These are phyloP conservation scores for Euphorbia tirucalli DNA, from an alignment of 345 rosid species.

Conservation along the genomic window DNA sequence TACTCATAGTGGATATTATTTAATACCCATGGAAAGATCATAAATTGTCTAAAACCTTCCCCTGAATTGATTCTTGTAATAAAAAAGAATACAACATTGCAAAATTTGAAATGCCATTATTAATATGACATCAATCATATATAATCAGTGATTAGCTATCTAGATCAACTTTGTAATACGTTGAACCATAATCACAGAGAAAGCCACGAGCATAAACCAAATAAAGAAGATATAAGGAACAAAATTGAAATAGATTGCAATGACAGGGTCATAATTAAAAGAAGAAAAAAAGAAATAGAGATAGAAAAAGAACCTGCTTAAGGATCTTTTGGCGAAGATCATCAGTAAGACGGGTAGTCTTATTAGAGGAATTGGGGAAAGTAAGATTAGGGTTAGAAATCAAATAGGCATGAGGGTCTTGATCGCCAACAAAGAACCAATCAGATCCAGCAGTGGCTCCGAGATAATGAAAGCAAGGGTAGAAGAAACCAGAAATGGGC, in stretches of 20 bases:
- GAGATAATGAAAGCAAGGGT: conserved; percentile 63
- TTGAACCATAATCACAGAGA: not conserved
- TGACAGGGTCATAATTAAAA: too few species aligned
- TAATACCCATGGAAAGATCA: not conserved
- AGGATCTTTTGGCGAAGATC: conserved; percentile 80
- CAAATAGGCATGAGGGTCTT: conserved; percentile 51
- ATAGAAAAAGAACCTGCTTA: conserved; percentile 58
- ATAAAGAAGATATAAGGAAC: not conserved
- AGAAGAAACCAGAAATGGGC: conserved; percentile 60
- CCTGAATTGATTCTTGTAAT: not conserved
- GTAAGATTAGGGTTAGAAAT: conserved; percentile 46
- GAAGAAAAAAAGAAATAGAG: not conserved
- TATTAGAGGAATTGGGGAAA: conserved; percentile 43
- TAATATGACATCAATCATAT: too few species aligned
- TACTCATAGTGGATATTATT: not conserved
- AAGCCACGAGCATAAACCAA: not conserved
- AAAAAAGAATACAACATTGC: too few species aligned
- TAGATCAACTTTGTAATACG: too few species aligned
- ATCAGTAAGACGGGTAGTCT: conserved; percentile 49
- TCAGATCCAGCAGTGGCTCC: conserved; percentile 57
- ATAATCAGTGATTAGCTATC: too few species aligned
- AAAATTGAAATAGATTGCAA: not conserved
- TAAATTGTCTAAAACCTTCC: not conserved
- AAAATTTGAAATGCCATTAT: too few species aligned
- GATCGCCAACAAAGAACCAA: conserved; percentile 80